Evolutionary conservation across 1,139 yeast species (phyloP), one percentile per base, ranked within the genome.

Genomic region (Pichia sp.): DNA sequence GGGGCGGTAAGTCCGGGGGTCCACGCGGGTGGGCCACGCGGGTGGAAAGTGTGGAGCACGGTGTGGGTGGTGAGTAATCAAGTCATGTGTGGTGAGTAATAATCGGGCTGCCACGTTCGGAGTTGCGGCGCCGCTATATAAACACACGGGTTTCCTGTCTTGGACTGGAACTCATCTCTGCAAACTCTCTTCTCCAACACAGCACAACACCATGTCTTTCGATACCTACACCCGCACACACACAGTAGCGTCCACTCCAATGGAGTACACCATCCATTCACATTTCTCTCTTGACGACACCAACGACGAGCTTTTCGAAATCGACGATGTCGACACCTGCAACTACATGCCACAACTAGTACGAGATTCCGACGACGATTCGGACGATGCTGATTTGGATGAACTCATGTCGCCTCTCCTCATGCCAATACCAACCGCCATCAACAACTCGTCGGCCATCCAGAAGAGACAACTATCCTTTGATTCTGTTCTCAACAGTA

Each of bases 291-390:
- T 36, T 3, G 46, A 41, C 3, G 46, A 44, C n/a, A 22, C 25
- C 25, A 46, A 43, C 22, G 53, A 50, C 25, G 48, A 43, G 3
- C 18, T 53, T 2, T 53, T 53, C n/a, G 49, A 53, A 42, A 43
- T 53, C 18, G 56, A 53, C n/a, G 56, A 53, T 38, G 48, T 53
- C 3, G 52, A 50, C 27, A 45, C 53, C 14, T 28, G 36, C 34
- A n/a, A 31, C 5, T 52, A 46, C 19, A 36, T 36, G 6, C 41
- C 41, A n/a, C 51, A 13, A 29, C 45, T 25, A 27, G 44, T n/a
- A 5, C 38, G 31, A 27, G 48, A n/a, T 14, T 41, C 13, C 45
- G 46, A 33, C 16, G 46, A 44, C 1, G 39, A 44, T 4, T 14
- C 16, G 3, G 46, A 44, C 0, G 39, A 33, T 29, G 28, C 27